Conservation (phyloP, 2,329 filamentous ascomycete species). For the Stagonosporopsis vannaccii region DNA sequence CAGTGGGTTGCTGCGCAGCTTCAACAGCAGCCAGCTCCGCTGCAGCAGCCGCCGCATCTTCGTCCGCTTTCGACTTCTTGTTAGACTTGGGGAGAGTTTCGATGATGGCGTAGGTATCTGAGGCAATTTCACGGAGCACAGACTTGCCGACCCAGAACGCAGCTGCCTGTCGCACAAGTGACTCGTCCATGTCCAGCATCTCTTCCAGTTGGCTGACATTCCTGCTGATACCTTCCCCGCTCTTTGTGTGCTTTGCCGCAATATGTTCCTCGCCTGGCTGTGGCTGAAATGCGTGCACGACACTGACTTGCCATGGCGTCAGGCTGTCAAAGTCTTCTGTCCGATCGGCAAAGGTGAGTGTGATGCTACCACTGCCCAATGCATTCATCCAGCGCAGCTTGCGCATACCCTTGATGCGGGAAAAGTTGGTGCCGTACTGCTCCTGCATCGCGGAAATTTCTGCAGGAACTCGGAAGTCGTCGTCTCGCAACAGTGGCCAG, state of each 20-base stretch:
- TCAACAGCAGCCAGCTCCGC: slow-evolving; percentile 46
- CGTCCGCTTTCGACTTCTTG: slow-evolving; percentile 29
- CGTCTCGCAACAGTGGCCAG: slow-evolving; percentile 83
- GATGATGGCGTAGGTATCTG: slow-evolving; percentile 69
- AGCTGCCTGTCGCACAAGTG: slow-evolving; percentile 72
- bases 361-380: slow-evolving; percentile 79
- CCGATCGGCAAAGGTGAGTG: slow-evolving; percentile 83
- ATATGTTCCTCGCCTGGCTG: slow-evolving; percentile 46
- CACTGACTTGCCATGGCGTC: slow-evolving; percentile 85
- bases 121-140: slow-evolving; percentile 62
- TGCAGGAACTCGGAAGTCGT: slow-evolving; percentile 70
- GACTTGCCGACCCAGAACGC: slow-evolving; percentile 74
- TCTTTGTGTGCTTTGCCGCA: slow-evolving; percentile 23
- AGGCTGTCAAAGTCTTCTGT: slow-evolving; percentile 75
- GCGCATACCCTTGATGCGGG: slow-evolving; percentile 79
- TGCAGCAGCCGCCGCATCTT: slow-evolving; percentile 48
- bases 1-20: slow-evolving; percentile 55
- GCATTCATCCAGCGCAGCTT: slow-evolving; percentile 90
- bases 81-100: slow-evolving; percentile 57
- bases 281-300: slow-evolving; percentile 82
- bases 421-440: slow-evolving; percentile 77
- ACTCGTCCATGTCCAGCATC: slow-evolving; percentile 73
- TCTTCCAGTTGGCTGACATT: slow-evolving; percentile 57
- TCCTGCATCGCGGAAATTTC: slow-evolving; percentile 68
- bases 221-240: slow-evolving; percentile 45